Conservation (phyloP, 176 grass and related monocot genomes). For the Phoenix dactylifera region DNA sequence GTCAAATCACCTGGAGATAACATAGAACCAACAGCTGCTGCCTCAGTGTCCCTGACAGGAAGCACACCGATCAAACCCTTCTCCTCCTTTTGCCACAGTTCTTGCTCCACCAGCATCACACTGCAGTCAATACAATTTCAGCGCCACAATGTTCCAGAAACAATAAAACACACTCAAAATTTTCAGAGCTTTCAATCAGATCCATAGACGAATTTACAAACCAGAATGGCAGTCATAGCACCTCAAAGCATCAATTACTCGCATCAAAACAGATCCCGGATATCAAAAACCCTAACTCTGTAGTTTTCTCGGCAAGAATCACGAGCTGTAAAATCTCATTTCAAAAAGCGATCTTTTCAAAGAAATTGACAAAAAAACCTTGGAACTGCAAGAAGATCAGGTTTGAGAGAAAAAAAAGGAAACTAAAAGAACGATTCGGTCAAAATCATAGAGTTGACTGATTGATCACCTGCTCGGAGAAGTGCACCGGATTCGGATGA, state of each 20-base stretch:
- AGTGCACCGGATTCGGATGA: conserved; percentile 93
- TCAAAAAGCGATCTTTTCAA: background rate
- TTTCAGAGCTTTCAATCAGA: no score
- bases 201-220: no score
- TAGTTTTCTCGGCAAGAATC: no score
- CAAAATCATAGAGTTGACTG: background rate
- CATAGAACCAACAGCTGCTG: conserved; percentile 57
- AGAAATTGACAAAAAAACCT: background rate
- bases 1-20: conserved; percentile 55
- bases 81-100: conserved; percentile 92
- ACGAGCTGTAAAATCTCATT: no score
- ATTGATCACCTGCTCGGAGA: conserved; percentile 65
- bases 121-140: conserved; percentile 29
- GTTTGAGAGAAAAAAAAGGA: background rate
- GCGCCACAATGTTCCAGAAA: background rate
- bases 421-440: background rate
- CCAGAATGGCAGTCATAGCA: no score
- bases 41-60: conserved; percentile 70
- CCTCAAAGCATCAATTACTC: no score
- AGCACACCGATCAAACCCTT: conserved; percentile 95
- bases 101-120: conserved; percentile 95
- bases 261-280: no score
- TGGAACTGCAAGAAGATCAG: background rate
- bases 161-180: no score
- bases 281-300: no score